Evolutionary conservation across 805 yeast genomes (phyloP).

Genomic region (Blastobotrys chiropterorum): DNA sequence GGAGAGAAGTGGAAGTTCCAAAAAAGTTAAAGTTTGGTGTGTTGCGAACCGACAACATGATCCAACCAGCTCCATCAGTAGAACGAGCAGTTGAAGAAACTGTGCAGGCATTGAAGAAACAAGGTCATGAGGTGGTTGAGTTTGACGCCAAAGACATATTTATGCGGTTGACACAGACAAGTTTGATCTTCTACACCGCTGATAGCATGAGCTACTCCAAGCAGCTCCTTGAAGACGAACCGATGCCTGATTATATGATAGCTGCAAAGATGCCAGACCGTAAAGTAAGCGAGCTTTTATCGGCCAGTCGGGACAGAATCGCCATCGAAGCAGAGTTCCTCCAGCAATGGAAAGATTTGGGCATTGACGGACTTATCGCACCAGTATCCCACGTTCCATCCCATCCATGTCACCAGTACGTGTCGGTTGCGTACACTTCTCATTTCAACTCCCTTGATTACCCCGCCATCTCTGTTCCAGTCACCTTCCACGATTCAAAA

Average conservation of each 20-base stretch:
- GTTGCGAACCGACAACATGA: conserved; percentile 38
- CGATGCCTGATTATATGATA: not conserved
- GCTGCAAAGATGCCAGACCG: not conserved
- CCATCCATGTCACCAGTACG: conserved; percentile 6
- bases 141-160: conserved; percentile 34
- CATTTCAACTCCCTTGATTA: conserved; percentile 17
- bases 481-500: conserved; percentile 31
- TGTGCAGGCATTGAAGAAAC: conserved; percentile 47
- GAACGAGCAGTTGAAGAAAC: conserved; percentile 46
- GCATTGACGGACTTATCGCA: conserved; percentile 13
- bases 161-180: not conserved
- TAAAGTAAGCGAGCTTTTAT: not conserved
- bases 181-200: not conserved
- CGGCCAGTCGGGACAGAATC: not conserved
- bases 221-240: conserved; percentile 1
- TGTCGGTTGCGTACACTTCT: conserved; percentile 53
- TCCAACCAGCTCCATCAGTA: conserved; percentile 53
- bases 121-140: conserved; percentile 50
- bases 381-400: conserved; percentile 7
- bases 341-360: conserved; percentile 18
- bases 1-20: conserved; percentile 19
- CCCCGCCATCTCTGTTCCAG: conserved; percentile 16
- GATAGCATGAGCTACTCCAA: not conserved
- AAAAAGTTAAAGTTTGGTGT: conserved; percentile 42
- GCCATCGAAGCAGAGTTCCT: not conserved